Evolutionary conservation across 768 basidiomycete species (phyloP), one percentile per base, ranked within the genome.

Genomic region (Hemileccinum rubropunctum): DNA sequence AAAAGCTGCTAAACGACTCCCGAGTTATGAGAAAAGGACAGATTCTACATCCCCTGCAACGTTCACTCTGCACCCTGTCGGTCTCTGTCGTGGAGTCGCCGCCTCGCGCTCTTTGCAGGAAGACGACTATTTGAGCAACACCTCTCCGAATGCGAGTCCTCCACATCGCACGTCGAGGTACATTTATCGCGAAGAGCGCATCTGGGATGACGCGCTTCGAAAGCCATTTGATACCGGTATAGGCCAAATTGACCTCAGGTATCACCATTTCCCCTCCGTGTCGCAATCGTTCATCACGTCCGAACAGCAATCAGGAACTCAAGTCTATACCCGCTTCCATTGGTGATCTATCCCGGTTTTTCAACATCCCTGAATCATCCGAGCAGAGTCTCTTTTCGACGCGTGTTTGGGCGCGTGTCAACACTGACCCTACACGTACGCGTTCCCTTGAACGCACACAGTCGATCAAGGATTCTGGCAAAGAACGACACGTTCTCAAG

Each of bases 201-300:
- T 77, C 8, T 84, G 81, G 81, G 79, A 79, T 2, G 65, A 70
- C 6, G 77, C 74, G 1, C 70, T 76, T 36, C 63, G 64, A 0
- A 58, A 59, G 14, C 74, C 76, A 0, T 69, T 83, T 23, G 76
- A 82, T 48, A 70, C 67, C 4, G 77, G 73, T 3, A 65, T 75
- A 45, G 78, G 80, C 9, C 67, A 69, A 41, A 76, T 87, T 47
- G 71, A 78, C 44, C 68, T 88, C n/a, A 74, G 73, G 86, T 84
- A 62, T 41, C 3, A 9, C n/a, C 12, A 4, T 73, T 69, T 30
- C 42, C 43, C 26, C 32, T 35, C 42, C 17, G 49, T 4, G 21
- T 54, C 39, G 11, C 11, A 11, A 41, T 40, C 38, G 49, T 54
- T 65, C 51, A 60, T 47, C 13, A 9, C 45, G 33, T 48, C 47